Evolutionary conservation across 1,284 basidiomycete genomes (phyloP), one percentile per base, ranked within the genome.

Genomic region (Thelephora terrestris): DNA sequence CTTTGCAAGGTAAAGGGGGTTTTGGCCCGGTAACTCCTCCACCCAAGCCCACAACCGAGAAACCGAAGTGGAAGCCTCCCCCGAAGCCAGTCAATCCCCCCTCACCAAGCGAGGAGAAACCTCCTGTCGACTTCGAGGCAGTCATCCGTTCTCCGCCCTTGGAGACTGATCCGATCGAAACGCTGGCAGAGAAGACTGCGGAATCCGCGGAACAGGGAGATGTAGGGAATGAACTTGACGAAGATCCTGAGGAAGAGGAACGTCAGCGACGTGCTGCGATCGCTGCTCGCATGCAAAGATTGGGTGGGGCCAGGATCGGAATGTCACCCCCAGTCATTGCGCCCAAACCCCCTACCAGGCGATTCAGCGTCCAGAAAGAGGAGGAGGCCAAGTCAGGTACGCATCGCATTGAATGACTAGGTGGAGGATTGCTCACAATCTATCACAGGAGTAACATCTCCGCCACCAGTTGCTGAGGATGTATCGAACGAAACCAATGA

Each of bases 211-310:
- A 58, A 34, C 69, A 68, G 52, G 69, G 66, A 51, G 64, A 63
- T 43, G 58, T 64, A 35, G 70, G 66, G 32, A 71, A 66, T 6
- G 64, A 64, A 50, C 67, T 70, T 14, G 77, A 78, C 53, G 66
- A 65, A 14, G 79, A 81, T 57, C 75, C 78, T 4, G 82, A 85
- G 59, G 85, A 89, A 47, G 85, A 89, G 54, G 91, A 91, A 61
- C 73, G 82, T 46, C 79, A 83, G 57, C 78, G 85, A 46, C 79
- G 86, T 39, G 83, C 85, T 7, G 83, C 81, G 16, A 83, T 92
- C 58, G 91, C 90, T 25, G 90, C 85, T 25, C 76, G 90, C 49
- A 92, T 94, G 90, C 91, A 88, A 49, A 82, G 84, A 56, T 75
- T 92, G 10, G 92, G 89, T 25, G 92, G 89, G 34, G 81, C 90